These are phyloP conservation scores for Pichia sp. DNA, from an alignment of 1,139 yeast species.

Conservation along the genomic window DNA sequence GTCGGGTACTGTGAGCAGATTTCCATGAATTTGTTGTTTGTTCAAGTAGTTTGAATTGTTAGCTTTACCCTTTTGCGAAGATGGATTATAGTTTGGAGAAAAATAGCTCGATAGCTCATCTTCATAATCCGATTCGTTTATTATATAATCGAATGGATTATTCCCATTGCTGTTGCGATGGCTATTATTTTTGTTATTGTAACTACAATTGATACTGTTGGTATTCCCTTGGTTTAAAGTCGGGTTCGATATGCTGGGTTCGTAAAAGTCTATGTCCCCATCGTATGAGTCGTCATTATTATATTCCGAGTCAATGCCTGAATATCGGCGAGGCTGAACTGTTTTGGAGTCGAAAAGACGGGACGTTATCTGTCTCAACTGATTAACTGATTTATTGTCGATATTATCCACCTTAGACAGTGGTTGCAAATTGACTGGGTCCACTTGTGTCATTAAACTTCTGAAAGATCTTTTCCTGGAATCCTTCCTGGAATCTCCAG, in stretches of 20 bases:
- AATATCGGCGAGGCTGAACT: conserved; percentile 65
- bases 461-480: conserved; percentile 10
- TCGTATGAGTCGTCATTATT: conserved; percentile 29
- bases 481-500: conserved; percentile 13
- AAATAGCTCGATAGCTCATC: conserved; percentile 15
- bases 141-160: background rate
- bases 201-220: conserved; percentile 3
- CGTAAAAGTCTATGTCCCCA: conserved; percentile 26
- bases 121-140: conserved; percentile 16
- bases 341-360: conserved; percentile 68
- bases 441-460: background rate
- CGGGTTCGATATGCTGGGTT: conserved; percentile 13
- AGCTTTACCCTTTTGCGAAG: background rate
- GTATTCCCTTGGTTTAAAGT: background rate
- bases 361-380: conserved; percentile 63
- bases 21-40: conserved; percentile 9
- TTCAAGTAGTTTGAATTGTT: conserved; percentile 6
- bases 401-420: conserved; percentile 3
- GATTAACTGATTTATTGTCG: conserved; percentile 27
- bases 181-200: background rate
- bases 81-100: conserved; percentile 5
- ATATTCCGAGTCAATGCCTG: conserved; percentile 48
- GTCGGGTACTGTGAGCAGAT: conserved; percentile 11
- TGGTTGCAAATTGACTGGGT: conserved; percentile 1
- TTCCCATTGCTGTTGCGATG: background rate